Evolutionary conservation across 2,329 filamentous ascomycete species (phyloP), one percentile per base, ranked within the genome.

Genomic region (Alternaria triticina): DNA sequence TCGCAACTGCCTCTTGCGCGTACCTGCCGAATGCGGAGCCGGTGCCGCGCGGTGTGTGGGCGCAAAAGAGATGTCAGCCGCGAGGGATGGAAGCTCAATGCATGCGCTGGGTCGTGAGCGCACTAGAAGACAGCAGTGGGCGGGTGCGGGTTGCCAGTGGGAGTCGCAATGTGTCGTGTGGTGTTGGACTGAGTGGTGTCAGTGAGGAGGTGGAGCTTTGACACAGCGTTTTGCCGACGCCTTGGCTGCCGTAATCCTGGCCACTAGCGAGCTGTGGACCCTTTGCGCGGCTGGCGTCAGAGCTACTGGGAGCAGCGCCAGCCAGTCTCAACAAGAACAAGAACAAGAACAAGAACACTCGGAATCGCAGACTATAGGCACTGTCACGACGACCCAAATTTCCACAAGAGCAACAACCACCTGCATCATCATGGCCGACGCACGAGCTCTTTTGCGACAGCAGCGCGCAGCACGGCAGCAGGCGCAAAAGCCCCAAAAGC

Each of bases 391-490:
- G 36, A 27, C 27, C n/a, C 25, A 44, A 15, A 10, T 52, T 45
- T 28, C 25, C 51, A 57, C 9, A 33, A n/a, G 11, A 47, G 12
- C 22, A 40, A 5, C 12, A 15, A 23, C 13, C 49, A 52, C 20
- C 51, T 20, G 30, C 33, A 9, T 11, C 25, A 54, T 13, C 60
- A 81, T 81, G 79, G 78, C 79, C 10, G 78, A 81, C 70, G 78
- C 77, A 30, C 77, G 79, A 49, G 71, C 79, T 12, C 50, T 81
- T 61, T 74, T 81, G 45, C 78, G 78, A 59, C 76, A 80, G 68
- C 76, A 81, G 65, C 76, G 78, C 17, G 78, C 78, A 57, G 74
- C 77, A 47, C 74, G 78, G 45, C 75, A 79, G 47, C 77, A 77
- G 58, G 67, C 73, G 54, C 75, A 74, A 57, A 70, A 68, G 55